Evolutionary conservation across 495 filamentous ascomycete species (phyloP).

Genomic region (Xanthoparmelia taractica): DNA sequence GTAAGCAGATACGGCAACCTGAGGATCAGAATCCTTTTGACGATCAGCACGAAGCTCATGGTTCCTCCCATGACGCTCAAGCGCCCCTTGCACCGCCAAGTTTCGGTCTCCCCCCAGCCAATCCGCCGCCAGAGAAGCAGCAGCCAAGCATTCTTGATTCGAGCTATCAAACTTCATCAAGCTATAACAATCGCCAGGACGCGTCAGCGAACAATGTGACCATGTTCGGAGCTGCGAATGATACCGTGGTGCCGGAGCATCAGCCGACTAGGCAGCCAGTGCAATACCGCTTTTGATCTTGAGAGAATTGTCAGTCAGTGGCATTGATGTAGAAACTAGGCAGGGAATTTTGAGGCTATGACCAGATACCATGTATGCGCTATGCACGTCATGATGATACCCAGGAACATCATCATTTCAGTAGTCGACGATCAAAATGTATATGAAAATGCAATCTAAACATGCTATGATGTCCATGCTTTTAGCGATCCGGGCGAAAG

Average conservation of each 20-base stretch:
- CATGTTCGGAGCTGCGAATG: constrained; percentile 5
- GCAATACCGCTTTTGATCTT: constrained; percentile 18
- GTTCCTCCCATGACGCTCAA: background rate
- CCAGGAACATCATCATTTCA: background rate
- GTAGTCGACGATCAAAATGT: background rate
- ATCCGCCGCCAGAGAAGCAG: background rate
- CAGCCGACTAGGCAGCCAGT: constrained; percentile 12
- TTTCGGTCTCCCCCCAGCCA: constrained; percentile 18
- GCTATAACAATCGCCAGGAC: constrained; percentile 12
- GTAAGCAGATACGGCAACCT: background rate
- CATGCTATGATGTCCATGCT: background rate
- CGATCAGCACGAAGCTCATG: constrained; percentile 16
- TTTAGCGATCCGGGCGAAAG: background rate
- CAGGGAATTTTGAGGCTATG: background rate
- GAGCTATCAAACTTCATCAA: constrained; percentile 14
- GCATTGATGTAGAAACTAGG: background rate
- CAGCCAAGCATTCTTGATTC: constrained; percentile 9
- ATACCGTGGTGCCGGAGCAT: constrained; percentile 7
- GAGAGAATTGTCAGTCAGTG: background rate
- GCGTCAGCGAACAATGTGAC: background rate
- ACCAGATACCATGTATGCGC: constrained; percentile 1
- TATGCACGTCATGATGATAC: background rate
- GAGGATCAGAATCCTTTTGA: constrained; percentile 19
- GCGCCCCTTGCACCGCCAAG: constrained; percentile 8
- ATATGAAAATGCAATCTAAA: background rate